Evolutionary conservation across 225 moss, liverwort and hornwort species (phyloP), one percentile per base, ranked within the genome.

Genomic region (Straminergon stramineum): DNA sequence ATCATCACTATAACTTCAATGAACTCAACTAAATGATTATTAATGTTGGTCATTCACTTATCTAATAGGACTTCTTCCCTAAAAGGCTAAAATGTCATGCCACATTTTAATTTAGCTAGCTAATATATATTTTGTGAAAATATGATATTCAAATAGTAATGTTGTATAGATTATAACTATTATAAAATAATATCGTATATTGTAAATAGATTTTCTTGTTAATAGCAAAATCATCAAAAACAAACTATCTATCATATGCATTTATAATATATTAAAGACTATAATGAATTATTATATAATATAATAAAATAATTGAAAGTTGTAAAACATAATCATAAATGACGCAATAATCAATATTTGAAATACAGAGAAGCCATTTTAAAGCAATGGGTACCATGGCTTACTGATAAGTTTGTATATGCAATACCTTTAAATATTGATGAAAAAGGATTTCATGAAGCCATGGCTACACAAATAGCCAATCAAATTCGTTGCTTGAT

Each of bases 381-480:
- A 57, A 92, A 92, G 63, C 90, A 95, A 58, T 98, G 95, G 94
- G 52, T 97, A 57, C 96, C 93, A 37, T 88, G 94, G 94, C 93
- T 96, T 39, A 84, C 73, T n/a, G 88, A 96, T 85, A 97, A 95
- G 84, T 93, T 96, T 88, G 88, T 90, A 57, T 94, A 94, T 81
- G 90, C 96, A 63, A 94, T 94, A 89, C 96, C 98, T 18, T 90
- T 96, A 51, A 95, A 94, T 74, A 94, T 97, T 87, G 93, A 96
- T 91, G 93, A 96, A 92, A 63, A 43, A 28, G 94, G 97, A 27
- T 98, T 98, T 79, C 86, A 98, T 91, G 92, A 96, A 84, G 97
- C 96, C 7, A 97, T 98, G 98, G 94, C 96, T n/a, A 91, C 69
- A 43, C 96, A 97, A 68, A 94, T 98, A 89, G 85, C 94, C 32